Evolutionary conservation across 345 rosid species (phyloP).

Genomic region (Pistacia vera): DNA sequence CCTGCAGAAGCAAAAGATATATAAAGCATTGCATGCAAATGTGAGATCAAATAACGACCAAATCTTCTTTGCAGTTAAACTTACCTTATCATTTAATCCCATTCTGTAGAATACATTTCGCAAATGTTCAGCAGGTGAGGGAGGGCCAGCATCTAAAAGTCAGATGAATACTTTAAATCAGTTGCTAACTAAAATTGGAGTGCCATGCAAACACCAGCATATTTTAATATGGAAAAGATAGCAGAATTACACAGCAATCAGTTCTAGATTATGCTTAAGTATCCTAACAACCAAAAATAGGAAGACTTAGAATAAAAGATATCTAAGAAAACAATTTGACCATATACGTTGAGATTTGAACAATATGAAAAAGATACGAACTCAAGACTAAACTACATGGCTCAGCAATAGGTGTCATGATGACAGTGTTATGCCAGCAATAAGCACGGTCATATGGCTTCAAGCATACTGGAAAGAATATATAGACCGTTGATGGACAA

Average conservation of each 20-base stretch:
- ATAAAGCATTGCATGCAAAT: slow-evolving; percentile 6
- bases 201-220: not conserved
- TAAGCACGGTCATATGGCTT: not conserved
- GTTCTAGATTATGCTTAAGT: not conserved
- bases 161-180: slow-evolving; percentile 16
- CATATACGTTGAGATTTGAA: not conserved
- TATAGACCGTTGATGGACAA: not conserved
- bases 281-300: not conserved
- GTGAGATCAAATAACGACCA: not conserved
- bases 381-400: not conserved
- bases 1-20: slow-evolving; percentile 43
- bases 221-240: not conserved
- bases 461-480: not conserved
- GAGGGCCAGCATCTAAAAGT: slow-evolving; percentile 82
- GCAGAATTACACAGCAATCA: not conserved
- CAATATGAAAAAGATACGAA: too few relatives aligned
- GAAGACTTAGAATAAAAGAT: not conserved
- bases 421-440: not conserved
- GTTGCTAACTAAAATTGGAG: not conserved
- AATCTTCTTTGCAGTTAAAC: not conserved
- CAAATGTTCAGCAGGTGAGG: slow-evolving; percentile 83
- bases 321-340: slow-evolving; percentile 1
- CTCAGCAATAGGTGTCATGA: not conserved
- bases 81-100: slow-evolving; percentile 90
- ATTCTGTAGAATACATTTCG: slow-evolving; percentile 86